Evolutionary conservation across 1,284 basidiomycete species (phyloP), one percentile per base, ranked within the genome.

Genomic region (Inonotus obliquus): DNA sequence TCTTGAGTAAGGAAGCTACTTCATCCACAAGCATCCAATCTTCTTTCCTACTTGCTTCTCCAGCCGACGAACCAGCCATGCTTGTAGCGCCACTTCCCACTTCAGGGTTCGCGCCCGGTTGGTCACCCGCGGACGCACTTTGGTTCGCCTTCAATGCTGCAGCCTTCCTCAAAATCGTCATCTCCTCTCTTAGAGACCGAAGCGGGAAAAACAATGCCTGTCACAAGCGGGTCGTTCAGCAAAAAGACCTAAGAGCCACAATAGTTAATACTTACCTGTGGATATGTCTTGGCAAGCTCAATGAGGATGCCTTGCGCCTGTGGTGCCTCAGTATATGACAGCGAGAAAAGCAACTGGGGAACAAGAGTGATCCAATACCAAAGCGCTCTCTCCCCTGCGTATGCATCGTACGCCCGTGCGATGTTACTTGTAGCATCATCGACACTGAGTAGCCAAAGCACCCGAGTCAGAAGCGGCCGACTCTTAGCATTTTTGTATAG

Each of bases 291-390:
- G 44, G 96, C 96, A 61, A 99, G 84, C 66, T 92, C 92, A 65
- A 96, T 80, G 52, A 99, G 80, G 57, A 99, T 84, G 72, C 91
- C 89, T 17, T 95, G 85, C 0, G 95, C 96, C 72, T 96, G 96
- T 68, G 93, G 92, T 37, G 93, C 89, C 75, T 99, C 97, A 55
- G 93, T 85, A 65, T 96, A 90, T 6, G 92, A 92, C 27, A 99
- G 81, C 2, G 95, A 94, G 56, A 92, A 75, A 66, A 96, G 87
- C n/a, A 99, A 82, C 71, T 99, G 97, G 14, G 97, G 97, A 55
- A 98, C 96, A 61, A 98, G 82, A 1, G 96, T 92, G 69, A 99
- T 97, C 97, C 97, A 99, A 75, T 95, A 98, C 97, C 97, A 99
- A 67, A 92, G 92, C 11, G 95, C 95, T 6, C 92, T 86, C 69